Base-by-base conservation (phyloP, 768 basidiomycete species). In the Naematelia encephala region DNA sequence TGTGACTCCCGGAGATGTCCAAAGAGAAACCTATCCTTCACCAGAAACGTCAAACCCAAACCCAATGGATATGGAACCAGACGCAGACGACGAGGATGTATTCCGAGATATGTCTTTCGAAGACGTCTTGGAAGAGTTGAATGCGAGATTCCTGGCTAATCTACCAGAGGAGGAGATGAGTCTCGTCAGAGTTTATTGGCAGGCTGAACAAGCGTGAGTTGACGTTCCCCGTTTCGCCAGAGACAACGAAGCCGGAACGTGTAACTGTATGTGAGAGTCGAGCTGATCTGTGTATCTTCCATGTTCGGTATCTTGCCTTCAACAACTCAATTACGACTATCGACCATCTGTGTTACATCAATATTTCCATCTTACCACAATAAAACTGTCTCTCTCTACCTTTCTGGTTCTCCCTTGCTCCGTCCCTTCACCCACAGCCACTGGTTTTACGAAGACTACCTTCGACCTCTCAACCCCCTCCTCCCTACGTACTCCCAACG, bases 381-480 rank as follows among this genome's bases (percentile, higher is more conserved):
- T 39, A 8, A 8, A 8, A 16, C 34, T 39, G 8, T 8, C 34
- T 8, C 34, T 16, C 47, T 57, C 52, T 53, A 63, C 53, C 56
- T 26, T 34, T 59, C 50, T 46, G 52, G 43, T 34, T 29, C 56
- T 58, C 61, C 29, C 48, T 64, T 64, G 29, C 45, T 56, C 43
- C 51, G 28, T 4, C 11, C 23, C 12, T 12, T 43, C 19, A 4
- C 5, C 34, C 26, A 5, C n/a, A 96, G 93, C n/a, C 94, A 97
- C 76, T 99, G 94, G 94, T 99, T 90, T 78, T 99, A 99, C 70
- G 96, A 98, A 81, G 96, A 99, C 77, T 98, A 96, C 69, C 86
- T 98, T 63, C 89, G 96, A 44, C 91, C 93, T 75, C 84, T 89
- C 78, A 89, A 91, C 57, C 86, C 87, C 8, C 84, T 85, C 59